phyloP scores from a whole-genome alignment of 2,329 filamentous ascomycete genomes.

The Pseudopyricularia cyperi region DNA sequence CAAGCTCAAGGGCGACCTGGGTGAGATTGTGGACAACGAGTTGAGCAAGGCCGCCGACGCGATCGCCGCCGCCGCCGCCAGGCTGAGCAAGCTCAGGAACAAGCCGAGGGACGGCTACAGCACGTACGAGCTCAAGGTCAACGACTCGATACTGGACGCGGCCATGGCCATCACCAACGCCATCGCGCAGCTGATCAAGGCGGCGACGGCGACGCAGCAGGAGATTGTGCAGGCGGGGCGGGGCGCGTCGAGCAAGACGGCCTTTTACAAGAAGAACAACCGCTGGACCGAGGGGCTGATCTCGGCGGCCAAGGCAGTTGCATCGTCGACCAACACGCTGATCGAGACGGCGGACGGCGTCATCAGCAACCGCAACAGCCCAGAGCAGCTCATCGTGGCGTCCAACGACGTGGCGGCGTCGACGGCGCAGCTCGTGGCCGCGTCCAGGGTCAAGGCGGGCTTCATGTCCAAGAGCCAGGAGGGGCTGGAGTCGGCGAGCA shows the following conservation, averaged over 20 bases:
- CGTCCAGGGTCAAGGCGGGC: constrained; percentile 88
- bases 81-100: constrained; percentile 83
- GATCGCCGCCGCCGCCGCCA: constrained; percentile 81
- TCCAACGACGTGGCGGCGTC: constrained; percentile 95
- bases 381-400: constrained; percentile 94
- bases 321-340: constrained; percentile 81
- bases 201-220: constrained; percentile 81
- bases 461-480: constrained; percentile 99
- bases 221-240: constrained; percentile 93
- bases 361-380: constrained; percentile 78
- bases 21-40: constrained; percentile 85
- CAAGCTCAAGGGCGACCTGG: constrained; percentile 84
- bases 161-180: constrained; percentile 88
- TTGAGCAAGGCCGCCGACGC: constrained; percentile 88
- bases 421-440: constrained; percentile 91
- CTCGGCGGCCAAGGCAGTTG: constrained; percentile 92
- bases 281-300: constrained; percentile 97
- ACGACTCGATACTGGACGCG: constrained; percentile 88
- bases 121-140: constrained; percentile 91
- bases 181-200: constrained; percentile 88
- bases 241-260: constrained; percentile 73
- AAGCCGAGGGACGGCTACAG: constrained; percentile 94
- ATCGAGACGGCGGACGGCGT: constrained; percentile 98
- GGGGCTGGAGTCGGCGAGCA: constrained; percentile 76
- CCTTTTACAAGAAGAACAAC: constrained; percentile 99